Conservation (phyloP, 176 grass and related monocot genomes). For the Pharus latifolius region DNA sequence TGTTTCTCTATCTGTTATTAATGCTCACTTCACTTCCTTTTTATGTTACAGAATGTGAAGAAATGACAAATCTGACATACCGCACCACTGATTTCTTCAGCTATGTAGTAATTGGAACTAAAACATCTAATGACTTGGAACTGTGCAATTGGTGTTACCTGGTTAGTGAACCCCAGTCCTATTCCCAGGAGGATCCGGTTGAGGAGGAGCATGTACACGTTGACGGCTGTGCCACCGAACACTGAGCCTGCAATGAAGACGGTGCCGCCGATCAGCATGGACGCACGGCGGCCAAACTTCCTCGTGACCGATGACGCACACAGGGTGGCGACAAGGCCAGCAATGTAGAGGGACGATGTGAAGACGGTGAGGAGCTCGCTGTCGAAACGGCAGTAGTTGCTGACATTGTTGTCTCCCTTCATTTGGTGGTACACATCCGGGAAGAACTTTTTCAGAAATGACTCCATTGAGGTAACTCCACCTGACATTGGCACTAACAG, state of each 20-base stretch:
- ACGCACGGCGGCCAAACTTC: slow-evolving; percentile 59
- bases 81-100: no score
- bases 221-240: slow-evolving; percentile 50
- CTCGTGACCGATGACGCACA: slow-evolving; percentile 64
- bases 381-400: slow-evolving; percentile 92
- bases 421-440: slow-evolving; percentile 63
- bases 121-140: no score
- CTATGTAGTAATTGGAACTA: no score
- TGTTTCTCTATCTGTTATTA: neutral
- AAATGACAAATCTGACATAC: no score
- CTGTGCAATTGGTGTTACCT: no score
- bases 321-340: slow-evolving; percentile 71
- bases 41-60: no score
- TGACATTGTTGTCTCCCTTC: slow-evolving; percentile 29
- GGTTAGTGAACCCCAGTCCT: slow-evolving; percentile 90
- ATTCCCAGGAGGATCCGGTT: slow-evolving; percentile 71
- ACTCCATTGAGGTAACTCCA: slow-evolving; percentile 74
- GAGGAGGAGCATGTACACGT: slow-evolving; percentile 82
- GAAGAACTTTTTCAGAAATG: slow-evolving; percentile 72
- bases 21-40: no score
- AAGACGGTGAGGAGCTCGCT: slow-evolving; percentile 85
- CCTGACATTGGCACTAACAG: slow-evolving; percentile 35
- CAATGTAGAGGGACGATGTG: slow-evolving; percentile 90
- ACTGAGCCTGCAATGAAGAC: slow-evolving; percentile 62
- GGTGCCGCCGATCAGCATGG: slow-evolving; percentile 69